These are phyloP conservation scores for Selaginella moellendorffii DNA, from an alignment of 75 land plant genomes.

Conservation along the genomic window DNA sequence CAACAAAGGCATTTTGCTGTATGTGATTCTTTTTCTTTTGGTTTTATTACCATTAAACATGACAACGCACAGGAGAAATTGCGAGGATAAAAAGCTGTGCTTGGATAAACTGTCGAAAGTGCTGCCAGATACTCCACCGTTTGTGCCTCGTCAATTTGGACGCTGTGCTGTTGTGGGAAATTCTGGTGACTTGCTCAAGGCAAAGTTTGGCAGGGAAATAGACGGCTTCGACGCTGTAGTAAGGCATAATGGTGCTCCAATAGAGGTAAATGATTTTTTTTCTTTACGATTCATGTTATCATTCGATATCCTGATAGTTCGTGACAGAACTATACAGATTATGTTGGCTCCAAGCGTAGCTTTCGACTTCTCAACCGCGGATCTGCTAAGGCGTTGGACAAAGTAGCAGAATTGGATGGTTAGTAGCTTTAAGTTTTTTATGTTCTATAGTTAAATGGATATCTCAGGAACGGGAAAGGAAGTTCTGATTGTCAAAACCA, in stretches of 20 bases:
- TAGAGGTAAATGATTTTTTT: slow-evolving; percentile 30
- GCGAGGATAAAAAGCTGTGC: slow-evolving; percentile 56
- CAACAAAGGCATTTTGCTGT: slow-evolving; percentile 70
- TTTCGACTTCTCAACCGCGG: slow-evolving; percentile 93
- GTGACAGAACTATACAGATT: slow-evolving; percentile 69
- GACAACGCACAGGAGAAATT: slow-evolving; percentile 42
- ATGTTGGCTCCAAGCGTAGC: slow-evolving; percentile 69
- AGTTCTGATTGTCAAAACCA: slow-evolving; percentile 74
- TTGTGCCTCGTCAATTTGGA: slow-evolving; percentile 62
- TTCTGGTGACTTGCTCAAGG: slow-evolving; percentile 74
- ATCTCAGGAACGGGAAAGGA: slow-evolving; percentile 60
- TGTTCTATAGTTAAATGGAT: too few relatives aligned
- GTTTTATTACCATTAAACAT: background rate
- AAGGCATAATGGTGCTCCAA: slow-evolving; percentile 85
- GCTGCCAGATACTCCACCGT: slow-evolving; percentile 70
- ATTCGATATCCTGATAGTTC: slow-evolving; percentile 6
- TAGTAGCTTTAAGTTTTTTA: slow-evolving; percentile 11
- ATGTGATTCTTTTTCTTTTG: slow-evolving; percentile 25
- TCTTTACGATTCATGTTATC: background rate
- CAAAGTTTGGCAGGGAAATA: slow-evolving; percentile 81
- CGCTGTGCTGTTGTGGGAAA: slow-evolving; percentile 93
- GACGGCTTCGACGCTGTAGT: slow-evolving; percentile 75
- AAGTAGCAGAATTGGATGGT: slow-evolving; percentile 89
- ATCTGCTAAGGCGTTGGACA: slow-evolving; percentile 95
- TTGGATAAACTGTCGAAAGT: slow-evolving; percentile 78